phyloP scores from a whole-genome alignment of 306 rosid genomes.

The Erythrophleum fordii region DNA sequence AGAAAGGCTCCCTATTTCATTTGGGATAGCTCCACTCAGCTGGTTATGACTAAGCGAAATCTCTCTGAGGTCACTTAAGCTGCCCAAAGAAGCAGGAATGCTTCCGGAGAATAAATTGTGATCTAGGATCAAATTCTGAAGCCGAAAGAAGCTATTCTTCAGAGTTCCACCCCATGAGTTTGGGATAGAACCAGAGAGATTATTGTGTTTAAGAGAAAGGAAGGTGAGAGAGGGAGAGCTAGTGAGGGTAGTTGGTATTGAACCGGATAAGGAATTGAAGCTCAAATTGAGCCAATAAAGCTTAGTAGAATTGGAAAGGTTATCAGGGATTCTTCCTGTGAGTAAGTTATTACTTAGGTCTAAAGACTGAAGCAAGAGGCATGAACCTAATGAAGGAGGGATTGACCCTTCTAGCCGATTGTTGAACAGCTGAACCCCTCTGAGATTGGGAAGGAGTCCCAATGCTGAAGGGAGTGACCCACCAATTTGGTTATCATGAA shows the following conservation, averaged over 20 bases:
- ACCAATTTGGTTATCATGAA: constrained; percentile 13
- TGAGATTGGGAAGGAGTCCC: constrained; percentile 6
- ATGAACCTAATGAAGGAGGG: neutral
- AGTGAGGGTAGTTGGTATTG: neutral
- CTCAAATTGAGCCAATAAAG: constrained; percentile 12
- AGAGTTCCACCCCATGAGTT: neutral
- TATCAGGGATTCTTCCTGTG: neutral
- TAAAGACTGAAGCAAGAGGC: constrained; percentile 9
- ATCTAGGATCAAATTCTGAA: constrained; percentile 2
- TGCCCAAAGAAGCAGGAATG: constrained; percentile 4
- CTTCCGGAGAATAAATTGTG: neutral
- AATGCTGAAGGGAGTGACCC: constrained; percentile 3
- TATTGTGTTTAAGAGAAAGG: constrained; percentile 2
- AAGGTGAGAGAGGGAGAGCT: neutral
- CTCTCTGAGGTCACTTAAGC: neutral
- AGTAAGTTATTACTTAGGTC: constrained; percentile 6
- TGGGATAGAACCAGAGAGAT: constrained; percentile 2
- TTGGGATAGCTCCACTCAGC: neutral
- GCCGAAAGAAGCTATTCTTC: neutral
- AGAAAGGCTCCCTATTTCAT: neutral
- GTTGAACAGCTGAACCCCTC: constrained; percentile 6
- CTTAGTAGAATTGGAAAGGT: neutral
- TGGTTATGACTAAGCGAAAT: neutral
- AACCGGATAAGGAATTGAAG: neutral
- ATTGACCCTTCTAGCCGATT: neutral